These are phyloP conservation scores for Trichoderma pleuroti DNA, from an alignment of 2,329 filamentous ascomycete species.

Conservation along the genomic window DNA sequence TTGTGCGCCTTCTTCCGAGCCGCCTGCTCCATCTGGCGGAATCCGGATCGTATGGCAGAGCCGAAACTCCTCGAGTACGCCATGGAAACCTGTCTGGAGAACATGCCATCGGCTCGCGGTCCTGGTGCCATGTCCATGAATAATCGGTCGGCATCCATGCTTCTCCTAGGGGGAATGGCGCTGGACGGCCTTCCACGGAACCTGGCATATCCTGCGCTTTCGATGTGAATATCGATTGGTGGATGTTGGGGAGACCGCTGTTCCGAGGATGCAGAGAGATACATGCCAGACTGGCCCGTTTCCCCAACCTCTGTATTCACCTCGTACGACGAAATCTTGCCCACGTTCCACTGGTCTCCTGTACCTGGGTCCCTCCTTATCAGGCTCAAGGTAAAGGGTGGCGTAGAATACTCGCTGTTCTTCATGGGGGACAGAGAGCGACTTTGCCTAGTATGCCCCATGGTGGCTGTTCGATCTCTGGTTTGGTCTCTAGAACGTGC, in stretches of 20 bases:
- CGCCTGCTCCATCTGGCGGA: constrained; percentile 37
- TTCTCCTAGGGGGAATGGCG: constrained; percentile 42
- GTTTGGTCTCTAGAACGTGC: neutral
- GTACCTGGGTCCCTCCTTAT: constrained; percentile 71
- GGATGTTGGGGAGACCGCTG: constrained; percentile 28
- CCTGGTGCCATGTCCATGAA: constrained; percentile 17
- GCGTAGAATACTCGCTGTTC: constrained; percentile 25
- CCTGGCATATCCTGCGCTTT: constrained; percentile 55
- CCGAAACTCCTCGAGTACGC: constrained; percentile 50
- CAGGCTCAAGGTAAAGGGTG: constrained; percentile 56
- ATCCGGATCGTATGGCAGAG: constrained; percentile 44
- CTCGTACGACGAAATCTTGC: constrained; percentile 57
- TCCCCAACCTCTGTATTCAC: constrained; percentile 34
- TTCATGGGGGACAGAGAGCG: constrained; percentile 41
- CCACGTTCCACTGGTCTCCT: constrained; percentile 72
- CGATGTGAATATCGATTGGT: constrained; percentile 50
- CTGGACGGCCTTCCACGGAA: constrained; percentile 38
- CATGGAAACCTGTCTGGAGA: constrained; percentile 51
- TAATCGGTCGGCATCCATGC: constrained; percentile 30
- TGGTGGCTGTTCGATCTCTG: constrained; percentile 4
- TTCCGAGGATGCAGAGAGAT: constrained; percentile 22
- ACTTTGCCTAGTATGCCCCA: neutral
- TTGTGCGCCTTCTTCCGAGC: constrained; percentile 26
- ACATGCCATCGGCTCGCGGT: neutral
- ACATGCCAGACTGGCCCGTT: constrained; percentile 25